Base-by-base conservation (phyloP, 73 alveolate species). In the Tetrahymena thermophila region DNA sequence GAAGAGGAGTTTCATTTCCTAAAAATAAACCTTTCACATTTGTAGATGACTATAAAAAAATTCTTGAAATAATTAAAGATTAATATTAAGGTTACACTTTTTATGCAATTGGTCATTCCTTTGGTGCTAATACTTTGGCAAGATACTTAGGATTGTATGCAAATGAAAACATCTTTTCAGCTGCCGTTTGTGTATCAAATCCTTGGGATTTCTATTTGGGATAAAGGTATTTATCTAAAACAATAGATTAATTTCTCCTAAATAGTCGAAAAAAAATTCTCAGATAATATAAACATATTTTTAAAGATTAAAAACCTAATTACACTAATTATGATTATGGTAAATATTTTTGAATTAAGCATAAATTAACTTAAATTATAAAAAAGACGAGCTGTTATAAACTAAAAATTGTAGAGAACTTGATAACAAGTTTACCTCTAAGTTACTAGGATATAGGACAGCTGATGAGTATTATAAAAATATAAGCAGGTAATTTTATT, bases 81-180 rank as follows among this genome's bases (percentile, higher is more conserved):
- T 31, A 31, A 28, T 71, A 28, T 71, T 11, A 71, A 71, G 89
- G 89, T 71, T 71, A 71, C 94, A 94, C 40, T 4, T 85, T 95
- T 37, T 95, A 95, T 95, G 96, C 96, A 31, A 50, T 95, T 34
- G 96, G 96, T 10, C 96, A 95, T 31, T 71, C 94, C 34, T 95
- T 95, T 50, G 96, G 96, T 16, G 84, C 96, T 15, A 95, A 95
- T 95, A 95, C 95, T 31, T 43, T 95, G n/a, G 34, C 85, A 37
- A 95, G 94, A 43, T 95, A 95, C 71, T 34, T 95, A 43, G 96
- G 96, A 43, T 57, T 34, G 40, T 95, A 94, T 85, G 96, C 95
- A 85, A 57, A 94, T 35, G 38, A 85, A 38, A 58, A 89, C 37
- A 85, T 25, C 11, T 34, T 95, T 31, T 44, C 93, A 15, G 96